Evolutionary conservation across 2,329 filamentous ascomycete species (phyloP).

Genomic region (Xylaria sp.): DNA sequence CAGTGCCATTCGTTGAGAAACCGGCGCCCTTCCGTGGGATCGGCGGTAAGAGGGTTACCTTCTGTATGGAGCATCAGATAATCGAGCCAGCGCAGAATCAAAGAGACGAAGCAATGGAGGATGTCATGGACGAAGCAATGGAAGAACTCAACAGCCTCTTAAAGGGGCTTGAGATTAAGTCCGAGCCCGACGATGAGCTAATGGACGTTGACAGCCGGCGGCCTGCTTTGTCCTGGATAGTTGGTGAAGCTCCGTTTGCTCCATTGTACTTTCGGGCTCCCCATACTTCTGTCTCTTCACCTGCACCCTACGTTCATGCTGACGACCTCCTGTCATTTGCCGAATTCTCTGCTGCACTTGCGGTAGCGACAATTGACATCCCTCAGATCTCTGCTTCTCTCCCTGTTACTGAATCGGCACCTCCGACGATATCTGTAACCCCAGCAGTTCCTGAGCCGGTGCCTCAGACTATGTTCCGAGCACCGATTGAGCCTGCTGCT

Average conservation of each 20-base stretch:
- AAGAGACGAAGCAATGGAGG: neutral
- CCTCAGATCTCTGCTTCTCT: neutral
- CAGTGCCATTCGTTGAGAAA: too few relatives aligned
- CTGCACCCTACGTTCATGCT: neutral
- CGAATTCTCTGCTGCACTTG: neutral
- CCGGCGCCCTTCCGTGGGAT: too few relatives aligned
- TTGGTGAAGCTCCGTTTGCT: neutral
- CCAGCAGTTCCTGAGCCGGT: neutral
- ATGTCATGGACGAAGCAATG: neutral
- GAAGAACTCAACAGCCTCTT: neutral
- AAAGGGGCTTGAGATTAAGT: neutral
- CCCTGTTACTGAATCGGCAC: neutral
- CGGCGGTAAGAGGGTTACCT: too few relatives aligned
- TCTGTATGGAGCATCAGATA: neutral
- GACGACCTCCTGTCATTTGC: neutral
- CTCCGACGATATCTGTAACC: too few relatives aligned
- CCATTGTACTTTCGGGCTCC: neutral
- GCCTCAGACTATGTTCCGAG: neutral
- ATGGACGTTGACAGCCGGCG: neutral
- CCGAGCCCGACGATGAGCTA: neutral
- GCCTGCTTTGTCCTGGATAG: conserved; percentile 2
- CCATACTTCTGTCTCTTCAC: neutral
- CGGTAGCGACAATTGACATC: neutral
- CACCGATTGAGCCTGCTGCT: neutral
- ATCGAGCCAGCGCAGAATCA: neutral